Evolutionary conservation across 768 basidiomycete species (phyloP), one percentile per base, ranked within the genome.

Genomic region (Lactarius deliciosus): DNA sequence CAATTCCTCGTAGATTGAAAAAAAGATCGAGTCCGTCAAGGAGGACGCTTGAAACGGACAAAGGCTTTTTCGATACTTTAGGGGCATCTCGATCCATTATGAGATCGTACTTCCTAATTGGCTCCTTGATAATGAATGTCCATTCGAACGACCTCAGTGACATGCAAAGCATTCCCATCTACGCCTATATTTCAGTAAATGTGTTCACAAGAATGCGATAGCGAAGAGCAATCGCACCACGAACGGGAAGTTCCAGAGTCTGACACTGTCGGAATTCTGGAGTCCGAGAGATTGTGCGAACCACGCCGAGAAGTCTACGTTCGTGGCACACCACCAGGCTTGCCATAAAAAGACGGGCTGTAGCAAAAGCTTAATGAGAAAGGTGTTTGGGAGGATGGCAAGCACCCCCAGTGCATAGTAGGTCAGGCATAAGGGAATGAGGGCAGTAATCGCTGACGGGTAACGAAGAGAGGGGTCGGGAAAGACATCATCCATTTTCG

Each of bases 1-100:
- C 41, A 18, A 41, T 5, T 18, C 41, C 41, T 41, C 68, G 65
- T 18, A 58, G 50, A 32, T 63, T 69, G 30, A 36, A 63, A 22
- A 53, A 43, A 3, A 69, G 45, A 9, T 66, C 65, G 34, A 41
- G 7, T 9, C 65, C 68, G 28, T 69, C 68, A 25, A 56, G 15
- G 36, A 69, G 40, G 18, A 66, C 25, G 25, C 59, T n/a, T 20
- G 25, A n/a, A 16, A 36, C 5, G 34, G 47, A 56, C 8, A 60
- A 43, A 20, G 45, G 64, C n/a, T 8, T 57, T 9, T 60, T 60
- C 32, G 25, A 58, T 32, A 10, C 20, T 34, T 15, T 32, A 10
- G 32, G 50, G n/a, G 41, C 7, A 22, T 18, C 30, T 25, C 15
- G 11, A 36, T 36, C 20, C 41, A 41, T 18, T 41, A 16, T 18